phyloP scores from a whole-genome alignment of 2,329 filamentous ascomycete species.

The Penicillium aurantiogriseum region DNA sequence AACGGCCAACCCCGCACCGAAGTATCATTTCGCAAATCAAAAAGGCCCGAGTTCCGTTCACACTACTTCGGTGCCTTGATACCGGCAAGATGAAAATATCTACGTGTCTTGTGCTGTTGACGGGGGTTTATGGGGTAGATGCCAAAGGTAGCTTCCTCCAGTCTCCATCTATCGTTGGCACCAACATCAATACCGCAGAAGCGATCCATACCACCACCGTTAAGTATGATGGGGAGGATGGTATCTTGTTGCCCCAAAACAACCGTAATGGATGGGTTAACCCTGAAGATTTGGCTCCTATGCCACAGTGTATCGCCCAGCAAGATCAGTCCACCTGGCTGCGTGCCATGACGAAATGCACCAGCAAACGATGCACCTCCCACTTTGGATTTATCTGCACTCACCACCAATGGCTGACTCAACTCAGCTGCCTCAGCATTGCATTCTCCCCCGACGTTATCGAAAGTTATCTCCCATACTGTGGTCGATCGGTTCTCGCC shows the following conservation, averaged over 20 bases:
- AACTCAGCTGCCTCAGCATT: background rate
- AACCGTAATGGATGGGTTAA: background rate
- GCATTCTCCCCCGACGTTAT: background rate
- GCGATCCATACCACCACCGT: background rate
- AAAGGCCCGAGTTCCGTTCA: background rate
- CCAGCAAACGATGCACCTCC: background rate
- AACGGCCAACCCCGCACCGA: background rate
- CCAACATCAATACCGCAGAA: background rate
- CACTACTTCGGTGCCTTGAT: background rate
- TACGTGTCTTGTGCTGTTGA: background rate
- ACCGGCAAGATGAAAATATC: background rate
- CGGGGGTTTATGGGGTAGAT: background rate
- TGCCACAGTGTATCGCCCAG: background rate
- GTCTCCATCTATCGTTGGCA: background rate
- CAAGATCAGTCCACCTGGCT: background rate
- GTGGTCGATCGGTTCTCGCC: background rate
- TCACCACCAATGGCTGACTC: background rate
- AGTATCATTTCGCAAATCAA: background rate
- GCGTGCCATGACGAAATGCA: background rate
- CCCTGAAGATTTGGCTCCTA: background rate
- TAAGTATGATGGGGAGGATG: background rate
- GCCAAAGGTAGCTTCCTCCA: background rate
- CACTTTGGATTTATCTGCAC: background rate
- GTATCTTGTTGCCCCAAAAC: background rate
- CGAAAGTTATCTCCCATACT: background rate